Conservation (phyloP, 164 flowering plant genomes). For the Euptelea pleiosperma region DNA sequence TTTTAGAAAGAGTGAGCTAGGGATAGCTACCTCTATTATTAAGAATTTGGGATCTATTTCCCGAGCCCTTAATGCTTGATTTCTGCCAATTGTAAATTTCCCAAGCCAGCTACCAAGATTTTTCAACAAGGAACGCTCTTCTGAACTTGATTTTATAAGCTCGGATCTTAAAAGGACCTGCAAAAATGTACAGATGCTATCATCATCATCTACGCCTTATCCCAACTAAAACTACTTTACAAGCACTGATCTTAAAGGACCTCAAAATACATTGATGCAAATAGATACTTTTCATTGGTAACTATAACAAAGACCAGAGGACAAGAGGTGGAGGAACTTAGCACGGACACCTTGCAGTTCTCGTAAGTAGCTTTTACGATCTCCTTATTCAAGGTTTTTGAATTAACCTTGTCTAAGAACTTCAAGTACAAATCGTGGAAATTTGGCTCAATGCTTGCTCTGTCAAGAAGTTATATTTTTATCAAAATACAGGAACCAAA, state of each 20-base stretch:
- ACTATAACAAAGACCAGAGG: background rate
- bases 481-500: constrained; percentile 1
- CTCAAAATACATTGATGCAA: background rate
- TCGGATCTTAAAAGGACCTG: constrained; percentile 94
- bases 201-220: too few relatives aligned
- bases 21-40: constrained; percentile 68
- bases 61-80: constrained; percentile 77
- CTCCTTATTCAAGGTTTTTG: constrained; percentile 62
- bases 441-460: constrained; percentile 96
- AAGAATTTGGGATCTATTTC: constrained; percentile 94
- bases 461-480: constrained; percentile 25
- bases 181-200: constrained; percentile 2
- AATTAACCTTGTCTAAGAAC: constrained; percentile 74
- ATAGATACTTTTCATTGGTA: constrained; percentile 3
- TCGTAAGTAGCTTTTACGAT: constrained; percentile 82
- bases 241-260: background rate
- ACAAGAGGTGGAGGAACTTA: constrained; percentile 1
- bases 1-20: background rate
- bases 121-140: constrained; percentile 92
- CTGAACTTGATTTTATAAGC: constrained; percentile 95
- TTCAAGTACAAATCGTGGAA: constrained; percentile 88
- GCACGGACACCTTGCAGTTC: constrained; percentile 77
- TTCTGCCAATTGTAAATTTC: constrained; percentile 90
- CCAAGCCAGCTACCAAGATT: constrained; percentile 99
- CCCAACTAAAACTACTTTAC: too few relatives aligned